Conservation (phyloP, 345 rosid species). For the Salix koriyanagi region DNA sequence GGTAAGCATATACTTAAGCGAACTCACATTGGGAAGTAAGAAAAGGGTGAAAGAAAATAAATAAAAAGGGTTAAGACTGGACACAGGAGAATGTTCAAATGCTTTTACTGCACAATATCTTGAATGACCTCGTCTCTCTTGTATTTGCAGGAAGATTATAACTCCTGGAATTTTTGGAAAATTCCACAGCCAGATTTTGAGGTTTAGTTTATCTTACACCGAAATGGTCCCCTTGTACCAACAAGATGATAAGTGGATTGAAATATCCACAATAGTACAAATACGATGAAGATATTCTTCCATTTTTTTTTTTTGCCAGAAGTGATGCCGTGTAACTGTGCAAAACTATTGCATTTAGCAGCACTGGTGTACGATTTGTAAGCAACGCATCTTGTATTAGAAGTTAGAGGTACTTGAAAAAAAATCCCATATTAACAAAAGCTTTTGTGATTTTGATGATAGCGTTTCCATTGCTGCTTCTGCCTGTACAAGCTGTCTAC, state of each 20-base stretch:
- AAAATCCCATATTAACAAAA: not conserved
- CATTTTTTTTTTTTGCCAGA: not conserved
- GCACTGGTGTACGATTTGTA: slow-evolving; percentile 3
- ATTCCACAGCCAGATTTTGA: slow-evolving; percentile 58
- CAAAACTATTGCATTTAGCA: not conserved
- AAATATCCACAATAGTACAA: not conserved
- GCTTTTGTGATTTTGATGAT: not conserved
- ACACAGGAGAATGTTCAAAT: not conserved
- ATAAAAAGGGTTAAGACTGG: not conserved
- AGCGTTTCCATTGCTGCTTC: not conserved
- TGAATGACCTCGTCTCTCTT: not conserved
- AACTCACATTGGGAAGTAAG: not conserved
- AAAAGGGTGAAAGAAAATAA: not conserved
- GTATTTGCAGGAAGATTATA: slow-evolving; percentile 68
- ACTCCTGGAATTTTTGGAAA: slow-evolving; percentile 86
- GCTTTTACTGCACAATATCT: not conserved
- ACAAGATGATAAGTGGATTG: slow-evolving; percentile 5
- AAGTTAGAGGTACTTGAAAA: not conserved
- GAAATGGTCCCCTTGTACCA: not conserved
- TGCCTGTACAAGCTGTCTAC: too few relatives aligned
- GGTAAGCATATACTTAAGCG: slow-evolving; percentile 33
- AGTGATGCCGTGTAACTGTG: not conserved
- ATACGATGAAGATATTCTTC: slow-evolving; percentile 10
- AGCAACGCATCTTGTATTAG: slow-evolving; percentile 1
- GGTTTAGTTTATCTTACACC: not conserved